Percentiles rank a stretch among this genome's conserved stretches.
These are phyloP conservation scores for Fusarium continuum DNA, from an alignment of 2,329 filamentous ascomycete species.

Conservation along the genomic window DNA sequence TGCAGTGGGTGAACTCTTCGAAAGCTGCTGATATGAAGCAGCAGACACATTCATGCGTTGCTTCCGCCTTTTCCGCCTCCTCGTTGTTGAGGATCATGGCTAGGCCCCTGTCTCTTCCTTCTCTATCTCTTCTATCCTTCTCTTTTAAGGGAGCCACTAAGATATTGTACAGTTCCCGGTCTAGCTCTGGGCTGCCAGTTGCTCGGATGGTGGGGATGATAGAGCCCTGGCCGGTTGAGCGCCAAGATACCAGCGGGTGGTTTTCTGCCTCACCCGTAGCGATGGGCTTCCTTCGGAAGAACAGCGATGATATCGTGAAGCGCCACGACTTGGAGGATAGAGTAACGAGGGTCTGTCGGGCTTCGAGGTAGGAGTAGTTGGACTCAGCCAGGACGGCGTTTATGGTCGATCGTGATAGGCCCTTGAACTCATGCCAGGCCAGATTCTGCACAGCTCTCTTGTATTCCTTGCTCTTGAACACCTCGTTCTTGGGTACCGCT, in stretches of 20 bases:
- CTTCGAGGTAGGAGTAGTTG: conserved; percentile 80
- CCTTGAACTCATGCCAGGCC: conserved; percentile 79
- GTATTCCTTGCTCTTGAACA: conserved; percentile 74
- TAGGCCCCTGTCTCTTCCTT: conserved; percentile 61
- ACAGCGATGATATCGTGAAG: conserved; percentile 75
- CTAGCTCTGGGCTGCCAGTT: conserved; percentile 72
- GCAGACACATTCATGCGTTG: conserved; percentile 77
- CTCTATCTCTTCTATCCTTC: conserved; percentile 54
- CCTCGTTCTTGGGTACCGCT: conserved; percentile 66
- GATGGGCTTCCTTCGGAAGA: conserved; percentile 70
- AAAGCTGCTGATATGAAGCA: conserved; percentile 78
- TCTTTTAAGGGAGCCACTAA: conserved; percentile 64
- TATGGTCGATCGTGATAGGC: conserved; percentile 76
- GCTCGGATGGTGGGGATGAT: conserved; percentile 69
- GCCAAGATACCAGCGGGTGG: conserved; percentile 71
- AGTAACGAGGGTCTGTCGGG: conserved; percentile 73
- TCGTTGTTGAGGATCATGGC: conserved; percentile 64
- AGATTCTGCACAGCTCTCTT: conserved; percentile 73
- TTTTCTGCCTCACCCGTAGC: conserved; percentile 63
- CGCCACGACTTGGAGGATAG: conserved; percentile 81
- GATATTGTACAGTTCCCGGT: conserved; percentile 67
- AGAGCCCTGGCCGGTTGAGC: conserved; percentile 63
- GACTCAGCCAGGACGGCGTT: conserved; percentile 81
- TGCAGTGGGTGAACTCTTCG: conserved; percentile 79
- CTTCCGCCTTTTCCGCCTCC: conserved; percentile 66